Conservation (phyloP, 768 basidiomycete genomes). For the Suillus discolor region DNA sequence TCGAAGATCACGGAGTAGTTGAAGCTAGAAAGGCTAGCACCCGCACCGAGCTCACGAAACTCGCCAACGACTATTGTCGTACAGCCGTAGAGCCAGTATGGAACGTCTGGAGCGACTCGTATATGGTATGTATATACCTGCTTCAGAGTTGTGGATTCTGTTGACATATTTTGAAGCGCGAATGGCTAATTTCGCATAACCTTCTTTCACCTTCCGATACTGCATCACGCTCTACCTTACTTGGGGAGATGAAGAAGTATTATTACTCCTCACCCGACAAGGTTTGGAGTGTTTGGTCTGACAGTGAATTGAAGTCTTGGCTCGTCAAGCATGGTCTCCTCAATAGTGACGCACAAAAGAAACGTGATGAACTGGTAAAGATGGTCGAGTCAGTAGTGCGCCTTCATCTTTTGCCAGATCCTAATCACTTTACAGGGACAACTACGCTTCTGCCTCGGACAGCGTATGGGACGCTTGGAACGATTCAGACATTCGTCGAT, state of each 20-base stretch:
- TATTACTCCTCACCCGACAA: constrained; percentile 64
- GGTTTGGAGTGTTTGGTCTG: constrained; percentile 73
- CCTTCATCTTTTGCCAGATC: background rate
- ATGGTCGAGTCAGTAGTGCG: constrained; percentile 56
- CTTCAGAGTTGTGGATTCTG: background rate
- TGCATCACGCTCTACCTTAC: constrained; percentile 53
- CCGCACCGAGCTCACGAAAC: constrained; percentile 64
- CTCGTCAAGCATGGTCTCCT: constrained; percentile 73
- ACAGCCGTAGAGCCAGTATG: constrained; percentile 66
- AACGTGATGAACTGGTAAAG: constrained; percentile 77
- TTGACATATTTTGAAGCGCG: constrained; percentile 45
- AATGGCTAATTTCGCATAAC: constrained; percentile 84
- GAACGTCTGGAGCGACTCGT: constrained; percentile 85
- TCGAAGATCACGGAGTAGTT: constrained; percentile 74
- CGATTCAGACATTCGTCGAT: constrained; percentile 69
- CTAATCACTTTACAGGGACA: constrained; percentile 47
- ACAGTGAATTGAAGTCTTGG: constrained; percentile 77
- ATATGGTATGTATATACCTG: constrained; percentile 55
- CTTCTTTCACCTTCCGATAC: constrained; percentile 67
- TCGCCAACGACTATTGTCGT: constrained; percentile 73
- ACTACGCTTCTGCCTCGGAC: constrained; percentile 63
- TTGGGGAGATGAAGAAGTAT: constrained; percentile 72
- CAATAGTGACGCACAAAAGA: constrained; percentile 67
- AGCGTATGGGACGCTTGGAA: constrained; percentile 71
- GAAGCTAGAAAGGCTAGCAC: constrained; percentile 56